Evolutionary conservation across 2,329 filamentous ascomycete genomes (phyloP).

Genomic region (Diaporthe citri): DNA sequence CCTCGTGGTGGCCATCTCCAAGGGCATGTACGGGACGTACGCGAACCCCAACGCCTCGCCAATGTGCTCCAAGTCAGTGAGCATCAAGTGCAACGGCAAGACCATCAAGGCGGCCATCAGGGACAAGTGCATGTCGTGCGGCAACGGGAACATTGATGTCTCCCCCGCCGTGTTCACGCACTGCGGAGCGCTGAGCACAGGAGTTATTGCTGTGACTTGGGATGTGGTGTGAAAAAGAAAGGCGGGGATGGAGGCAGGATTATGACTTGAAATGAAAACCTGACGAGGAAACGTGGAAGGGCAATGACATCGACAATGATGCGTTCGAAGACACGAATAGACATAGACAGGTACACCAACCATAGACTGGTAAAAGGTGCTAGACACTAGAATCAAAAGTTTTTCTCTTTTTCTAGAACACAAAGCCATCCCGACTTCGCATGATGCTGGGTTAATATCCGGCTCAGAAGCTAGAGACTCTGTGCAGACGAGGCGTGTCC

Average conservation of each 20-base stretch:
- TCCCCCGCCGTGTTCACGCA: slow-evolving; percentile 32
- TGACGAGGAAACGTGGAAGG: not conserved
- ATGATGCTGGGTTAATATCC: not conserved
- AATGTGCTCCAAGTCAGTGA: slow-evolving; percentile 22
- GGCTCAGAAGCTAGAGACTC: not conserved
- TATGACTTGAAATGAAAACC: not conserved
- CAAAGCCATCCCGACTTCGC: no score
- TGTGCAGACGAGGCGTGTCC: not conserved
- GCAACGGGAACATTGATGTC: slow-evolving; percentile 27
- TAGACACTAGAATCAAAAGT: slow-evolving; percentile 27
- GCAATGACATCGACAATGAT: not conserved
- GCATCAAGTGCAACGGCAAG: slow-evolving; percentile 32
- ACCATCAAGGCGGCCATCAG: slow-evolving; percentile 32
- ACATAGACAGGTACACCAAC: not conserved
- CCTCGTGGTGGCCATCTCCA: slow-evolving; percentile 31
- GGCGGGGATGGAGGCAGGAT: not conserved
- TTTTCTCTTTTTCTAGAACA: not conserved
- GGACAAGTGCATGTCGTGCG: slow-evolving; percentile 34
- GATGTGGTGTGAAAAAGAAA: not conserved
- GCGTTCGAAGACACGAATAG: not conserved
- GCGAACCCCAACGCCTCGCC: slow-evolving; percentile 36
- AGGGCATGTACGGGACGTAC: slow-evolving; percentile 24
- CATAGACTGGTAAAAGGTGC: slow-evolving; percentile 17
- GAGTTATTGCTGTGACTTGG: slow-evolving; percentile 33
- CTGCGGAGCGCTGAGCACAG: slow-evolving; percentile 21